phyloP scores from a whole-genome alignment of 2,329 filamentous ascomycete genomes.

The Periglandula ipomoeae region DNA sequence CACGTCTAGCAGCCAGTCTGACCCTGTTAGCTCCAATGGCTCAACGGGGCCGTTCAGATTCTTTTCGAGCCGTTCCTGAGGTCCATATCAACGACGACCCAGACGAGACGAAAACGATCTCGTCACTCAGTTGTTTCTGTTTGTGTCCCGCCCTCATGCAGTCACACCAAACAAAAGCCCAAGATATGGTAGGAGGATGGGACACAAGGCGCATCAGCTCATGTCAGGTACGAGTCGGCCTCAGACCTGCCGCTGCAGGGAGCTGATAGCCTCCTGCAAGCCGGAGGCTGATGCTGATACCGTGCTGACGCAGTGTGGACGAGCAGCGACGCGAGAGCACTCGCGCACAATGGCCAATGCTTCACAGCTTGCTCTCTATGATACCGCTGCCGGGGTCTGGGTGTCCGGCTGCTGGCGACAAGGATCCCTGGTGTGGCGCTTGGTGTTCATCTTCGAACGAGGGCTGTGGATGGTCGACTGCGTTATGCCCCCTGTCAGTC shows the following conservation, averaged over 20 bases:
- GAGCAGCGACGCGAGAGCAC: background rate
- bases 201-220: background rate
- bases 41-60: background rate
- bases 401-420: background rate
- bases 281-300: background rate
- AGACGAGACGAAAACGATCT: no score
- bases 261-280: background rate
- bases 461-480: background rate
- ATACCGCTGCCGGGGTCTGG: background rate
- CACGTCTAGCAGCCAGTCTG: background rate
- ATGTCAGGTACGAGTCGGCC: background rate
- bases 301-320: no score
- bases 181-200: background rate
- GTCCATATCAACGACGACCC: no score
- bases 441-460: background rate
- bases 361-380: no score
- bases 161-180: background rate
- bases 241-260: background rate
- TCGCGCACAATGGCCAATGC: no score
- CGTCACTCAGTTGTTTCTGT: background rate
- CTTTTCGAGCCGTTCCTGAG: background rate
- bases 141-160: background rate
- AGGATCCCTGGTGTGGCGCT: background rate
- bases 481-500: background rate
- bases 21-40: constrained; percentile 1